phyloP scores from a whole-genome alignment of 176 grass and related monocot species.

The Cenchrus purpureus region DNA sequence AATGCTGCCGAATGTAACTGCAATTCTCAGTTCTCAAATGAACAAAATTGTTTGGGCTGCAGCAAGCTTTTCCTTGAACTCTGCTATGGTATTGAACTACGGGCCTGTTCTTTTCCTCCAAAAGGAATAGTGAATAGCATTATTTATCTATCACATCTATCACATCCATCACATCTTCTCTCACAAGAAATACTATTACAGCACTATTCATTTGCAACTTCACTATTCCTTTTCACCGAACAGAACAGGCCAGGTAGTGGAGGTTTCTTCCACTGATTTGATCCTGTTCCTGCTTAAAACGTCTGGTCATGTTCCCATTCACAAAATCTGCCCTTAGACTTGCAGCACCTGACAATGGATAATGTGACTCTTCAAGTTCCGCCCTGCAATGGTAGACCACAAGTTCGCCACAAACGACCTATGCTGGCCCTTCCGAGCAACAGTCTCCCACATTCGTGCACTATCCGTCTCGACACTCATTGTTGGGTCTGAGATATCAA shows the following conservation, averaged over 20 bases:
- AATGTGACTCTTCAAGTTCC: constrained; percentile 71
- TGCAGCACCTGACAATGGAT: constrained; percentile 91
- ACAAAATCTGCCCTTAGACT: constrained; percentile 32
- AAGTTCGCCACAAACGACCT: constrained; percentile 74
- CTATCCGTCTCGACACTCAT: constrained; percentile 56
- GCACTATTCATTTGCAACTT: too few relatives aligned
- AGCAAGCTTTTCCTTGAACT: constrained; percentile 22
- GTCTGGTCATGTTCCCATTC: not conserved
- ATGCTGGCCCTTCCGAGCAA: constrained; percentile 59
- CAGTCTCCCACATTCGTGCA: constrained; percentile 74
- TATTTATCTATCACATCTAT: too few relatives aligned
- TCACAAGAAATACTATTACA: too few relatives aligned
- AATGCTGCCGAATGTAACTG: constrained; percentile 23
- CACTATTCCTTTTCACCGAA: too few relatives aligned
- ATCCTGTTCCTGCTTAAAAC: not conserved
- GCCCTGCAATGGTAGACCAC: constrained; percentile 75
- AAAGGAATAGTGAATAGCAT: too few relatives aligned
- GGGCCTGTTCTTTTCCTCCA: too few relatives aligned
- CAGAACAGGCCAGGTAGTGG: not conserved
- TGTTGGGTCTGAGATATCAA: constrained; percentile 58
- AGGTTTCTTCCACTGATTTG: not conserved
- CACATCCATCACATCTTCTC: too few relatives aligned
- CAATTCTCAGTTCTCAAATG: constrained; percentile 18
- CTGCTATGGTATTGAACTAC: not conserved
- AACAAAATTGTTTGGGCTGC: constrained; percentile 15